phyloP scores from a whole-genome alignment of 2,329 filamentous ascomycete species.

The Didymellaceae sp. region DNA sequence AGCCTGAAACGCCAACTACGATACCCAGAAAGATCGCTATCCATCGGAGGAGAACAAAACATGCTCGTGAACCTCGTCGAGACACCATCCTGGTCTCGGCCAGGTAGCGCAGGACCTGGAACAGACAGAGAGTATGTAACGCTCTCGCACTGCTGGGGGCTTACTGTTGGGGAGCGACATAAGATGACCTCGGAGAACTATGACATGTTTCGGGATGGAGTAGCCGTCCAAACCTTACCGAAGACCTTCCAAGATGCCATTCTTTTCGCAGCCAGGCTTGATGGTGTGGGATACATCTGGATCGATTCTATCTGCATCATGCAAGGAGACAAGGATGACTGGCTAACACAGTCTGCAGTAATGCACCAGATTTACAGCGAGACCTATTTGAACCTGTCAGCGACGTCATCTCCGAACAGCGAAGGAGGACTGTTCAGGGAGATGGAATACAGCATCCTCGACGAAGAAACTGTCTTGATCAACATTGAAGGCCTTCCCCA shows the following conservation, averaged over 20 bases:
- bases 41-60: not conserved
- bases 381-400: slow-evolving; percentile 32
- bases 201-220: not conserved
- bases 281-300: not conserved
- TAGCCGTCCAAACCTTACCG: not conserved
- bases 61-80: not conserved
- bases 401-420: slow-evolving; percentile 25
- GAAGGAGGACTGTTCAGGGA: slow-evolving; percentile 23
- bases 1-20: not conserved
- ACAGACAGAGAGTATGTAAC: not conserved
- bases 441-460: not conserved
- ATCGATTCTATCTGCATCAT: slow-evolving; percentile 4
- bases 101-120: not conserved
- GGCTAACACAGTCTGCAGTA: not conserved
- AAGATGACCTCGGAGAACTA: not conserved
- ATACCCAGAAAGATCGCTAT: too few relatives aligned
- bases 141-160: slow-evolving; percentile 2
- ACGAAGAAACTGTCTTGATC: slow-evolving; percentile 23
- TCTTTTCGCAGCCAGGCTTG: not conserved
- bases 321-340: not conserved
- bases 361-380: not conserved
- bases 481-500: slow-evolving; percentile 15
- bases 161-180: not conserved
- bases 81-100: not conserved
- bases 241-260: not conserved